phyloP scores from a whole-genome alignment of 208 protist genomes.

The Leishmania lainsoni region DNA sequence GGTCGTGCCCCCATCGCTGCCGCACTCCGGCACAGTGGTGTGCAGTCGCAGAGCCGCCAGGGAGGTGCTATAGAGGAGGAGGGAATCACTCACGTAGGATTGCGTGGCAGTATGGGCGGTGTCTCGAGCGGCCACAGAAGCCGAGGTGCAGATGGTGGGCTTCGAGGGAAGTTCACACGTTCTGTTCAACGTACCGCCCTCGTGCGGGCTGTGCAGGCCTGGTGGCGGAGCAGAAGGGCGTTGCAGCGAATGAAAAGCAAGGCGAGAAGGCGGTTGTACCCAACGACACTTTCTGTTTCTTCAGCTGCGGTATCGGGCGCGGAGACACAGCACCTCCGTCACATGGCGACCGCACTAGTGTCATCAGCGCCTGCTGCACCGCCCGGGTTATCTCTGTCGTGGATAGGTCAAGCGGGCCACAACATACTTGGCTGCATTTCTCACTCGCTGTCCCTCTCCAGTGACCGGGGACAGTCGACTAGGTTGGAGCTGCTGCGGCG shows the following conservation, averaged over 20 bases:
- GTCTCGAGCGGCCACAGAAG: not conserved
- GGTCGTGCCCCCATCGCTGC: not conserved
- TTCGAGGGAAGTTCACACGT: not conserved
- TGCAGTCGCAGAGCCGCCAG: not conserved
- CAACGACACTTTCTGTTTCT: not conserved
- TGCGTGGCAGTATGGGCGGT: not conserved
- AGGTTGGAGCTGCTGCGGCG: constrained; percentile 6
- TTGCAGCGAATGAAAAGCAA: not conserved
- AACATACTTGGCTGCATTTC: constrained; percentile 12
- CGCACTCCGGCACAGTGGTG: not conserved
- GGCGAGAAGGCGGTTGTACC: not conserved
- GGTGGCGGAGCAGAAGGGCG: constrained; percentile 15
- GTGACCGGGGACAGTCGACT: not conserved
- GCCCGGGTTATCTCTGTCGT: not conserved
- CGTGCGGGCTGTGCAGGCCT: constrained; percentile 16
- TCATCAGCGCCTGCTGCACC: not conserved
- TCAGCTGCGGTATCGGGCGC: not conserved
- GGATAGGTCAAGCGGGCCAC: constrained; percentile 3
- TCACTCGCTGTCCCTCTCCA: constrained; percentile 22
- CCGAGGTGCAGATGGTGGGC: not conserved
- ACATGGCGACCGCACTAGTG: no score
- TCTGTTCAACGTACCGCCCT: not conserved
- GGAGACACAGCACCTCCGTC: not conserved
- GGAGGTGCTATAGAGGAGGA: not conserved
- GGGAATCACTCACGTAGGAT: not conserved